phyloP scores from a whole-genome alignment of 2,329 filamentous ascomycete species.

The Dothidotthia symphoricarpi region DNA sequence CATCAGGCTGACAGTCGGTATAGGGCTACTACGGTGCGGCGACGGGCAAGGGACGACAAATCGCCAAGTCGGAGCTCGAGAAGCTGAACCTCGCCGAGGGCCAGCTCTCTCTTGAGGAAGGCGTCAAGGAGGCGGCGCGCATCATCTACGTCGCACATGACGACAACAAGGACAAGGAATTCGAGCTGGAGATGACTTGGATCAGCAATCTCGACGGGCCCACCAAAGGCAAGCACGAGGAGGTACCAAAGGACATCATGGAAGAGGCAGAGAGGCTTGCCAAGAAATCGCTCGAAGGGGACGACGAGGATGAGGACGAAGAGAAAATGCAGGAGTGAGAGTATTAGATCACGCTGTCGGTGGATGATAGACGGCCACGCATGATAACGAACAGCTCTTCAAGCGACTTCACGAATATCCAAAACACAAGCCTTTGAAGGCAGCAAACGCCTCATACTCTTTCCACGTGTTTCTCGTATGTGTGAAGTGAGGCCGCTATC shows the following conservation, averaged over 20 bases:
- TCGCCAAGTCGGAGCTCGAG: constrained; percentile 96
- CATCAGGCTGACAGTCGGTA: constrained; percentile 4
- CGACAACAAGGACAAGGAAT: constrained; percentile 99
- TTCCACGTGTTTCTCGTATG: background rate
- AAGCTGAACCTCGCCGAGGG: constrained; percentile 85
- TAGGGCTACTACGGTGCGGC: constrained; percentile 95
- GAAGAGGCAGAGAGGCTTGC: constrained; percentile 93
- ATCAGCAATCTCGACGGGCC: constrained; percentile 81
- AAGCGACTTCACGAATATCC: constrained; percentile 16
- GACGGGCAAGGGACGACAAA: constrained; percentile 93
- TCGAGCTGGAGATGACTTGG: constrained; percentile 99
- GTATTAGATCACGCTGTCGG: constrained; percentile 17
- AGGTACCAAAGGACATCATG: constrained; percentile 84
- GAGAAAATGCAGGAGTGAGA: constrained; percentile 88
- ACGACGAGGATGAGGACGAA: constrained; percentile 79
- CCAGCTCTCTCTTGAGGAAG: constrained; percentile 76
- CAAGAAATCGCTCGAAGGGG: constrained; percentile 82
- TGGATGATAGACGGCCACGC: constrained; percentile 29
- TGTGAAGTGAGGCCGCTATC: background rate
- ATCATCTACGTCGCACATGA: constrained; percentile 98
- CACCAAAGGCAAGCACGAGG: constrained; percentile 88
- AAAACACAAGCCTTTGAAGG: background rate
- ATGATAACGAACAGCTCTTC: constrained; percentile 27
- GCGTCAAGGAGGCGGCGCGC: constrained; percentile 90
- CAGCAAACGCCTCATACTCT: too few species aligned